Percentiles rank a stretch among this genome's conserved stretches.
Conservation (phyloP, 495 filamentous ascomycete genomes). For the Pyrenula aspistea region DNA sequence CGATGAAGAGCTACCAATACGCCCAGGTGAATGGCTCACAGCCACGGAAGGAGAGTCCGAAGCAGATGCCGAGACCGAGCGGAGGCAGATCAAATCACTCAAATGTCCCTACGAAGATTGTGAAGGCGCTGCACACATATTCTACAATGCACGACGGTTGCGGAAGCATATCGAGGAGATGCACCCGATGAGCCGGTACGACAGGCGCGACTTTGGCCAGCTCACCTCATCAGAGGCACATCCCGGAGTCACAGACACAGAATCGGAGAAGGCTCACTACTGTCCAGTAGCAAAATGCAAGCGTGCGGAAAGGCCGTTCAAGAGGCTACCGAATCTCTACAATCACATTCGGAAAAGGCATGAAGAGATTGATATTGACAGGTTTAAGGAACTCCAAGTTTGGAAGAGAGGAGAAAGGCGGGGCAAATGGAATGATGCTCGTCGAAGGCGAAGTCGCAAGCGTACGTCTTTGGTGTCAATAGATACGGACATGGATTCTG, state of each 20-base stretch:
- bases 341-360: not conserved
- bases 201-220: not conserved
- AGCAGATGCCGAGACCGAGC: not conserved
- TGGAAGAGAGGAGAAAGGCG: not conserved
- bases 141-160: not conserved
- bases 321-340: not conserved
- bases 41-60: not conserved
- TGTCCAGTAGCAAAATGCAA: not conserved
- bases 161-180: not conserved
- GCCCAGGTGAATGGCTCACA: not conserved
- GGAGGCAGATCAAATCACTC: not conserved
- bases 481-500: not conserved
- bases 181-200: not conserved
- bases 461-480: not conserved
- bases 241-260: not conserved
- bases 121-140: not conserved
- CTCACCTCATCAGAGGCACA: not conserved
- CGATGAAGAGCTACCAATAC: not conserved
- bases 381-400: not conserved
- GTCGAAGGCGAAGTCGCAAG: slow-evolving; percentile 22
- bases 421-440: not conserved
- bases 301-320: not conserved
- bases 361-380: not conserved
- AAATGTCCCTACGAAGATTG: not conserved
- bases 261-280: not conserved